phyloP scores from a whole-genome alignment of 768 basidiomycete genomes.

The Coprinopsis strossmayeri region DNA sequence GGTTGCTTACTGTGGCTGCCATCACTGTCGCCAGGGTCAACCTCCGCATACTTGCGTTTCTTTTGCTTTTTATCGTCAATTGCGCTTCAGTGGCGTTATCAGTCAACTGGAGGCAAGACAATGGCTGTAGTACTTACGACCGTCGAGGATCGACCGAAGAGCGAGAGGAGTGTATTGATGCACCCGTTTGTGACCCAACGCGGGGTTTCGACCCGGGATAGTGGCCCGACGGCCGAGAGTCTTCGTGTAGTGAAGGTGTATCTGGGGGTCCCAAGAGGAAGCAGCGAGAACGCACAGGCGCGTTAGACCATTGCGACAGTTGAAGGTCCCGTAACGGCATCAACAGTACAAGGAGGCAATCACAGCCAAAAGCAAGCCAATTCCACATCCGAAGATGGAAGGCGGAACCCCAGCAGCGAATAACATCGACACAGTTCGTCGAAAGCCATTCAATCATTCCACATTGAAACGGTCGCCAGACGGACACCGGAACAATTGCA shows the following conservation, averaged over 20 bases:
- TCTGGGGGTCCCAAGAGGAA: constrained; percentile 18
- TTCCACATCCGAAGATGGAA: too few relatives aligned
- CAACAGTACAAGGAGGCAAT: too few relatives aligned
- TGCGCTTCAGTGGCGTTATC: constrained; percentile 12
- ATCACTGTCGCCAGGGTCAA: constrained; percentile 51
- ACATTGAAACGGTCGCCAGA: neutral
- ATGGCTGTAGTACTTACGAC: constrained; percentile 35
- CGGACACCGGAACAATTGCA: neutral
- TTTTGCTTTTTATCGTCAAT: constrained; percentile 72
- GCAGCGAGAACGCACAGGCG: too few relatives aligned
- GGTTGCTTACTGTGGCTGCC: constrained; percentile 45
- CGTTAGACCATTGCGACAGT: too few relatives aligned
- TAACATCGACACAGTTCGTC: too few relatives aligned
- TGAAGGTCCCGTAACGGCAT: too few relatives aligned
- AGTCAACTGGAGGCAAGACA: constrained; percentile 8
- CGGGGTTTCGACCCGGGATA: constrained; percentile 37
- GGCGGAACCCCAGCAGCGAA: too few relatives aligned
- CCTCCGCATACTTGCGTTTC: constrained; percentile 72
- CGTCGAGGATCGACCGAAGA: constrained; percentile 60
- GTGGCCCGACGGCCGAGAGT: constrained; percentile 31
- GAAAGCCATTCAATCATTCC: too few relatives aligned
- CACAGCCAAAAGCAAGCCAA: too few relatives aligned
- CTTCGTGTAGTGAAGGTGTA: constrained; percentile 47
- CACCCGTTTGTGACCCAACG: constrained; percentile 32
- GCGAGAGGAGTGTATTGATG: constrained; percentile 35